Evolutionary conservation across 179 eudicot species (phyloP).

Genomic region (Vitellaria paradoxa): DNA sequence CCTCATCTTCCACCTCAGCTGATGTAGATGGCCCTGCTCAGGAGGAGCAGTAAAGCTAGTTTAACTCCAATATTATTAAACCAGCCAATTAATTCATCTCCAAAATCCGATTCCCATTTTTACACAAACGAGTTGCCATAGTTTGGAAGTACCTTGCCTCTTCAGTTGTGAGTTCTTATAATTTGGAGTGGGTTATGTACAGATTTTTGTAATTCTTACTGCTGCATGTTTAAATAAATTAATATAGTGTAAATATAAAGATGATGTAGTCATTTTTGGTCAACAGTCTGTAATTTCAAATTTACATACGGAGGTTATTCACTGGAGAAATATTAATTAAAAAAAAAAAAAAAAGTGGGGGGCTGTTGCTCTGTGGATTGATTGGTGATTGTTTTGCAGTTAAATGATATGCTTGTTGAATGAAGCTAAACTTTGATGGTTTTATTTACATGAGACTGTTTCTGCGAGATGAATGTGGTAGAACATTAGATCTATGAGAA

Average conservation of each 20-base stretch:
- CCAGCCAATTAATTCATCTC: neutral
- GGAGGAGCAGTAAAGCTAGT: constrained; percentile 10
- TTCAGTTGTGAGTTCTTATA: neutral
- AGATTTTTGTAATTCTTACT: neutral
- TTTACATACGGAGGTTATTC: neutral
- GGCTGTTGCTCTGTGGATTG: neutral
- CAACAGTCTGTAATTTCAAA: neutral
- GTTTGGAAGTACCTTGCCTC: neutral
- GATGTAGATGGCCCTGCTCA: constrained; percentile 14
- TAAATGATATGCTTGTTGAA: neutral
- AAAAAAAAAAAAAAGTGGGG: neutral
- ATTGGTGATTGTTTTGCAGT: neutral
- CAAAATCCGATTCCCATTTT: neutral
- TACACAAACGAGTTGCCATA: neutral
- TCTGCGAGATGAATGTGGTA: no score
- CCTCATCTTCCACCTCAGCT: constrained; percentile 37
- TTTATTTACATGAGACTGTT: no score
- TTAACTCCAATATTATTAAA: neutral
- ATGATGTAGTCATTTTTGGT: neutral
- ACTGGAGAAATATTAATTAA: neutral
- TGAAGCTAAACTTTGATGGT: neutral
- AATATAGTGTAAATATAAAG: neutral
- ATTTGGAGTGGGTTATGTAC: neutral
- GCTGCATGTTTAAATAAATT: neutral
- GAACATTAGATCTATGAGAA: no score